phyloP scores from a whole-genome alignment of 345 rosid species.

The Isatis tinctoria region DNA sequence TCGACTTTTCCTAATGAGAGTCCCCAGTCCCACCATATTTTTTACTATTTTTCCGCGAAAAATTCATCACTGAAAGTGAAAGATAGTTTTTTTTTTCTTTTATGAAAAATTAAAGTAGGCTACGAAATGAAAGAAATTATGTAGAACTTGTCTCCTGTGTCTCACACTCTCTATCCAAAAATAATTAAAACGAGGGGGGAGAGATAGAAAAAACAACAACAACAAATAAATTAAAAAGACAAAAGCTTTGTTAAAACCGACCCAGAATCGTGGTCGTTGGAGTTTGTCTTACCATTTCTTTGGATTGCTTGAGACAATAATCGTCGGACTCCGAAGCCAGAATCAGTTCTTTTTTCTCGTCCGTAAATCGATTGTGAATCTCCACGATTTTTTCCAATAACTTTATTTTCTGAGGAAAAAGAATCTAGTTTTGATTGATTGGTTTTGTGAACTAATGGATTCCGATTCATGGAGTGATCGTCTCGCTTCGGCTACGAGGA shows the following conservation, averaged over 20 bases:
- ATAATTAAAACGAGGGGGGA: conserved; percentile 4
- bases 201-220: background rate
- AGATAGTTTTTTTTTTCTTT: background rate
- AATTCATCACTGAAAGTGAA: background rate
- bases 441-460: conserved; percentile 50
- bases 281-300: conserved; percentile 7
- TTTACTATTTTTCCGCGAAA: background rate
- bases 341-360: background rate
- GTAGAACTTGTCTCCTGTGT: conserved; percentile 11
- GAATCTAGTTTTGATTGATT: background rate
- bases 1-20: too few species aligned
- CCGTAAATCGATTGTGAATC: background rate
- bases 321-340: background rate
- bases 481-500: conserved; percentile 68
- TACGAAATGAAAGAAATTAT: background rate
- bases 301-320: conserved; percentile 6
- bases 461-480: conserved; percentile 87
- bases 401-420: background rate
- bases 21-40: background rate
- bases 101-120: background rate
- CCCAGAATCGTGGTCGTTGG: conserved; percentile 22
- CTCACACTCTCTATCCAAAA: conserved; percentile 27
- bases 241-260: background rate
- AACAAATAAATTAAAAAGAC: background rate
- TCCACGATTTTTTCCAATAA: background rate